Evolutionary conservation across 139 green algal genomes (phyloP).

Genomic region (Zygnema circumcarinatum): DNA sequence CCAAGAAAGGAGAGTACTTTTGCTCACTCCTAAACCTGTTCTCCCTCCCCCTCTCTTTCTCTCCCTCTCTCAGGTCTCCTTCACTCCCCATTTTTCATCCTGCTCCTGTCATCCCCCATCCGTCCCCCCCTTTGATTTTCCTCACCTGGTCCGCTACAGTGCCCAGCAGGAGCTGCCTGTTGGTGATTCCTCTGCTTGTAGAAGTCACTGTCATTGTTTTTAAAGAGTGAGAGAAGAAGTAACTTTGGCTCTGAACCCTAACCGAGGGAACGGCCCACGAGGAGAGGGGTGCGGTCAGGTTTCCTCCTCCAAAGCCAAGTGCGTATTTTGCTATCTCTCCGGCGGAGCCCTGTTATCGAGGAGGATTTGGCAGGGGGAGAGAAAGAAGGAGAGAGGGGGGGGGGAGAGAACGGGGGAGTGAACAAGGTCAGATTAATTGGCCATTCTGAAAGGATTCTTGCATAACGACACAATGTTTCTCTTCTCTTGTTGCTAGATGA

Average conservation of each 20-base stretch:
- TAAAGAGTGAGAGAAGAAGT: constrained; percentile 65
- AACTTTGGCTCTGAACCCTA: constrained; percentile 71
- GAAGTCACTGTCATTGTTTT: constrained; percentile 72
- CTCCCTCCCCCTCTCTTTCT: too few species aligned
- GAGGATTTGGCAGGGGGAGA: not conserved
- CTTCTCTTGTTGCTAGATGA: too few species aligned
- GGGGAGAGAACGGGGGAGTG: too few species aligned
- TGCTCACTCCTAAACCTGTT: too few species aligned
- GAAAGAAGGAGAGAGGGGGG: not conserved
- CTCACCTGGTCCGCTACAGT: constrained; percentile 73
- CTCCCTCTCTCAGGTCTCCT: too few species aligned
- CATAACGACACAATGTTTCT: too few species aligned
- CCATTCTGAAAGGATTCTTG: too few species aligned
- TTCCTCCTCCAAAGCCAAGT: constrained; percentile 6
- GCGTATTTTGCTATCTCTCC: constrained; percentile 24
- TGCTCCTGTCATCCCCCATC: too few species aligned
- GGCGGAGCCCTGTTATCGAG: not conserved
- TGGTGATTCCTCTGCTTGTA: constrained; percentile 83
- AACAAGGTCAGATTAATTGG: too few species aligned
- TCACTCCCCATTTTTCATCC: too few species aligned
- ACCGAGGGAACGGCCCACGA: constrained; percentile 69
- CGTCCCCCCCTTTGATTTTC: too few species aligned
- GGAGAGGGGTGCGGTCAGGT: constrained; percentile 58
- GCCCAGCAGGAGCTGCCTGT: constrained; percentile 83
- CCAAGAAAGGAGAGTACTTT: too few species aligned